Percentiles rank a stretch among this genome's conserved stretches.
phyloP scores from a whole-genome alignment of 495 filamentous ascomycete species.

The Penicillium samsonianum region DNA sequence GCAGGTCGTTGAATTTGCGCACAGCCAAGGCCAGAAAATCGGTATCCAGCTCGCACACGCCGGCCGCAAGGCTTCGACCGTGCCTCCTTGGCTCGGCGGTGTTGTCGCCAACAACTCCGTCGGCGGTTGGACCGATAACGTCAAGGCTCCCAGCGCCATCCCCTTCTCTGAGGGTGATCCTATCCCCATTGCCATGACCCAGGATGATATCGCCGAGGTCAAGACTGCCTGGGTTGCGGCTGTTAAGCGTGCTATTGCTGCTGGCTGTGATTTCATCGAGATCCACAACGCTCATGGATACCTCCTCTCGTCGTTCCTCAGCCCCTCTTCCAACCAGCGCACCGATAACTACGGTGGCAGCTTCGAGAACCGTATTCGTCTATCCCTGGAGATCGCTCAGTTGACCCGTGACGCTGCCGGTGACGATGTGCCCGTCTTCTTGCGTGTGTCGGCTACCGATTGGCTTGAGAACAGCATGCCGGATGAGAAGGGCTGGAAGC shows the following conservation, averaged over 20 bases:
- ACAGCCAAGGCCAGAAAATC: slow-evolving; percentile 69
- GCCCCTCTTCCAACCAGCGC: slow-evolving; percentile 61
- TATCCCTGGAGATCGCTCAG: slow-evolving; percentile 61
- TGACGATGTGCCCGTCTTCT: slow-evolving; percentile 64
- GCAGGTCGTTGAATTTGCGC: slow-evolving; percentile 66
- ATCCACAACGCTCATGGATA: slow-evolving; percentile 67
- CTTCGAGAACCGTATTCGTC: slow-evolving; percentile 64
- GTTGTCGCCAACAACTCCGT: slow-evolving; percentile 56
- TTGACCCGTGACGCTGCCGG: slow-evolving; percentile 54
- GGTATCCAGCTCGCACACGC: slow-evolving; percentile 78
- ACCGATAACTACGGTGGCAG: slow-evolving; percentile 67
- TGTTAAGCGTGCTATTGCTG: slow-evolving; percentile 55
- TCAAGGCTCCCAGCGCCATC: slow-evolving; percentile 56
- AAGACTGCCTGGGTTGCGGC: slow-evolving; percentile 58
- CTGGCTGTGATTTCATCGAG: slow-evolving; percentile 62
- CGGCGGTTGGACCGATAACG: slow-evolving; percentile 63
- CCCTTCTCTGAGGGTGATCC: slow-evolving; percentile 54
- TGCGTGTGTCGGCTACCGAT: slow-evolving; percentile 62
- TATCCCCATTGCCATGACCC: slow-evolving; percentile 55
- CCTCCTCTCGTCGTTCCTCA: slow-evolving; percentile 64
- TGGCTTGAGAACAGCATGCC: slow-evolving; percentile 56
- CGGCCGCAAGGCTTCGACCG: slow-evolving; percentile 69
- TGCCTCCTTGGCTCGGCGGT: slow-evolving; percentile 63
- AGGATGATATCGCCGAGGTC: slow-evolving; percentile 57
- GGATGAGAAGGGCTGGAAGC: slow-evolving; percentile 56